Base-by-base conservation (phyloP, 345 rosid species). In the Turnera subulata region DNA sequence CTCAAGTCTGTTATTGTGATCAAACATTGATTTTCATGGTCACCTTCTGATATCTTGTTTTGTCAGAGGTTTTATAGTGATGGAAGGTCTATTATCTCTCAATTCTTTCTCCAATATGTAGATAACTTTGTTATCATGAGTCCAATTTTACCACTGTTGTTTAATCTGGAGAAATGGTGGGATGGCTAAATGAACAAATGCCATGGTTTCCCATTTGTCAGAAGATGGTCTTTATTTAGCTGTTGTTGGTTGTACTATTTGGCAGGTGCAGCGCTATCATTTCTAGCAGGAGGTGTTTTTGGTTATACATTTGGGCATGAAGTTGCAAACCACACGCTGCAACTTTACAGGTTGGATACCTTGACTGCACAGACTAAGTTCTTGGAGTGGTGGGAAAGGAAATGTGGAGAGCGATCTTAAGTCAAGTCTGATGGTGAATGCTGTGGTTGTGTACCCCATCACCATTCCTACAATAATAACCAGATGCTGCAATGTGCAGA, bases 241-340 rank as follows among this genome's bases (percentile, higher is more conserved):
- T 43, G 42, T 11, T 19, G 13, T 26, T 17, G 6, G 24, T 18
- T 4, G 22, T 21, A 25, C 43, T 33, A 21, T 23, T 55, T 49
- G 11, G 46, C 82, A 93, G 97, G 97, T 75, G 77, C 95, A 54
- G 96, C 86, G 24, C 70, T 89, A 58, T 81, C 97, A 5, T 79
- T 87, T 37, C 63, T 71, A 24, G 97, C 89, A 6, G 99, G 99
- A 62, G 99, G 81, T 22, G 73, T 75, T 46, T 89, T 89, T 58
- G 99, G 97, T 39, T 87, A 83, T 84, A 87, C 92, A 10, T 89
- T 87, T 50, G 97, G 97, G 54, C 96, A 90, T 18, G 96, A 90
- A 70, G 11, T 85, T 1, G 92, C 89, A 2, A 84, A 73, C 75
- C 99, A 90, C 54, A 64, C 76, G 21, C 57, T 72, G 58, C 97